Percentiles rank a stretch among this genome's conserved stretches.
phyloP scores from a whole-genome alignment of 169 alveolate genomes.

The Pseudocohnilembus persalinus region DNA sequence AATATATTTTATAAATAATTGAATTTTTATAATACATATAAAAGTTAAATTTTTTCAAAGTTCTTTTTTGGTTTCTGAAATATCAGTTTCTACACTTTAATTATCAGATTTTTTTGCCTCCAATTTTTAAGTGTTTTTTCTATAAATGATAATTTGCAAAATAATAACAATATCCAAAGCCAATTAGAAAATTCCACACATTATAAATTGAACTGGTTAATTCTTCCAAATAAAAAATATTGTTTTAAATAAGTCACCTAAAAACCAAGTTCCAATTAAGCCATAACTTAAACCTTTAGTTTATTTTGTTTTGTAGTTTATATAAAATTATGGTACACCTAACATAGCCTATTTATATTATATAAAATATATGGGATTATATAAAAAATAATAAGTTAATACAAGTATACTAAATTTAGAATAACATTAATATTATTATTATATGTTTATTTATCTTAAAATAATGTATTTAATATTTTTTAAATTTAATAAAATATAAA shows the following conservation, averaged over 20 bases:
- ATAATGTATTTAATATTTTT: too few species aligned
- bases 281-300: slow-evolving; percentile 33
- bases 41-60: too few species aligned
- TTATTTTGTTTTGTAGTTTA: slow-evolving; percentile 16
- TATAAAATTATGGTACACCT: slow-evolving; percentile 38
- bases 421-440: too few species aligned
- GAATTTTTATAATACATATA: too few species aligned
- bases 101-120: neutral
- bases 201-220: slow-evolving; percentile 29
- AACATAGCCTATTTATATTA: slow-evolving; percentile 25
- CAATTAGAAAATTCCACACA: slow-evolving; percentile 38
- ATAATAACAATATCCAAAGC: slow-evolving; percentile 36
- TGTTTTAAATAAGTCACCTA: slow-evolving; percentile 39
- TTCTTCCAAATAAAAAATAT: slow-evolving; percentile 27
- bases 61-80: too few species aligned
- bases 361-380: too few species aligned
- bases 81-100: too few species aligned
- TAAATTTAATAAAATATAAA: too few species aligned
- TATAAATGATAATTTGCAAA: slow-evolving; percentile 26
- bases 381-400: too few species aligned
- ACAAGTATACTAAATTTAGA: too few species aligned
- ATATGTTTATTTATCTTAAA: too few species aligned
- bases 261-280: slow-evolving; percentile 43
- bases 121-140: neutral
- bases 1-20: too few species aligned